Base-by-base conservation (phyloP, 495 filamentous ascomycete species). In the Tetracladium setigerum region DNA sequence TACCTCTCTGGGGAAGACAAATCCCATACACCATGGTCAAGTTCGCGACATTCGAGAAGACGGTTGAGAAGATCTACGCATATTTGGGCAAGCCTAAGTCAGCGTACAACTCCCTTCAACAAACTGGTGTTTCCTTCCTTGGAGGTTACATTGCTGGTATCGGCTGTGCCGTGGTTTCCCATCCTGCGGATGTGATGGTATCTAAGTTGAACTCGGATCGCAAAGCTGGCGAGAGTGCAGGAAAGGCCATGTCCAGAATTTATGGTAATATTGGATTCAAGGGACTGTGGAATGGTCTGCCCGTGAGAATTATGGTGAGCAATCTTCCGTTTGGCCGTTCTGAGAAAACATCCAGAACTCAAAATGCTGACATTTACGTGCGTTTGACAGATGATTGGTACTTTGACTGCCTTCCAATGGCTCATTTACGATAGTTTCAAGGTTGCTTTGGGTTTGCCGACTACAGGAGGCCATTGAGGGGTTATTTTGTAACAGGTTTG, bases 361-460 rank as follows among this genome's bases (percentile, higher is more conserved):
- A 7, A 27, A 27, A 3, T 27, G 7, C 22, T 27, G 22, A 27
- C 22, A 27, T 27, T 27, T 7, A 38, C 35, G 3, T 18, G 35
- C 8, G 17, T 3, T 18, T 38, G n/a, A 30, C 7, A 27, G 22
- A 84, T 84, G 80, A 71, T 84, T 47, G 72, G 78, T 19, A 76
- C 74, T 10, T 60, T 82, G 57, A 83, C 79, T 30, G 82, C 79
- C n/a, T 84, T 83, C 67, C 82, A 86, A 62, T 86, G 82, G 82
- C 64, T 86, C 47, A 83, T 86, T 49, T 86, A 86, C 63, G 82
- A 86, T 58, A 80, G 74, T n/a, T 86, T 84, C 68, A 86, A 86
- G 69, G 81, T 85, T 40, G 78, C 78, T 63, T 65, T 83, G 43
- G 81, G 81, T 30, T 67, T 83, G 24, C 79, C 79, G n/a, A 83